phyloP scores from a whole-genome alignment of 192 early-diverging fungal species.

The Coemansia sp. region DNA sequence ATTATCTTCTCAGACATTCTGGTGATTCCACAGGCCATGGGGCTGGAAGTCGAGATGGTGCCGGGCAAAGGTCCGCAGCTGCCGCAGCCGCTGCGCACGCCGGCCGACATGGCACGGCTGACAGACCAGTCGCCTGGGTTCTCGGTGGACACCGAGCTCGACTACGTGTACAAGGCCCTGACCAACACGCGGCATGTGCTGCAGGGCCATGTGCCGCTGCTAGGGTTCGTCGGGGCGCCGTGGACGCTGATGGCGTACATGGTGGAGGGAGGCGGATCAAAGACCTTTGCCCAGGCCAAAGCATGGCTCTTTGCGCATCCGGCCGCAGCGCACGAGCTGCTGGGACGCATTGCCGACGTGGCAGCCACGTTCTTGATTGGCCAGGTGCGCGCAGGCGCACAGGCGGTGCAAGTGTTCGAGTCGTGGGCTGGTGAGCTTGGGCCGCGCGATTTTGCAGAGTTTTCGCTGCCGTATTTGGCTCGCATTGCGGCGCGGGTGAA shows the following conservation, averaged over 20 bases:
- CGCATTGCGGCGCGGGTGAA: conserved; percentile 82
- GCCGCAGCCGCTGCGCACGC: conserved; percentile 71
- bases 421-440: conserved; percentile 93
- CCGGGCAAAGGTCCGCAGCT: conserved; percentile 87
- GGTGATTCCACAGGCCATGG: conserved; percentile 95
- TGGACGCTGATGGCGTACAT: conserved; percentile 99
- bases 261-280: conserved; percentile 97
- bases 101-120: conserved; percentile 69
- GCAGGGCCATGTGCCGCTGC: conserved; percentile 81
- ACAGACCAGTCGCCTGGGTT: conserved; percentile 56
- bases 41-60: conserved; percentile 92
- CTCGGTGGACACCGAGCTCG: conserved; percentile 67
- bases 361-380: conserved; percentile 82
- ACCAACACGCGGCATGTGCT: conserved; percentile 85
- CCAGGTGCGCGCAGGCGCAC: conserved; percentile 95
- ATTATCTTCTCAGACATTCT: conserved; percentile 99
- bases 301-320: conserved; percentile 82
- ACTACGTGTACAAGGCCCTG: conserved; percentile 92
- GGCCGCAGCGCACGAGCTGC: conserved; percentile 69
- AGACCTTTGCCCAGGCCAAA: conserved; percentile 87
- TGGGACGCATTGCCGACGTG: conserved; percentile 80
- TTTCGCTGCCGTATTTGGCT: conserved; percentile 84
- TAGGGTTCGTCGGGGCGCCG: conserved; percentile 95
- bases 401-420: conserved; percentile 97
- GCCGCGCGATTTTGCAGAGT: conserved; percentile 74